A percentile compares a stretch with the other conserved stretches of the same genome.
phyloP scores from a whole-genome alignment of 2,329 filamentous ascomycete species.

The Talaromyces sp. region DNA sequence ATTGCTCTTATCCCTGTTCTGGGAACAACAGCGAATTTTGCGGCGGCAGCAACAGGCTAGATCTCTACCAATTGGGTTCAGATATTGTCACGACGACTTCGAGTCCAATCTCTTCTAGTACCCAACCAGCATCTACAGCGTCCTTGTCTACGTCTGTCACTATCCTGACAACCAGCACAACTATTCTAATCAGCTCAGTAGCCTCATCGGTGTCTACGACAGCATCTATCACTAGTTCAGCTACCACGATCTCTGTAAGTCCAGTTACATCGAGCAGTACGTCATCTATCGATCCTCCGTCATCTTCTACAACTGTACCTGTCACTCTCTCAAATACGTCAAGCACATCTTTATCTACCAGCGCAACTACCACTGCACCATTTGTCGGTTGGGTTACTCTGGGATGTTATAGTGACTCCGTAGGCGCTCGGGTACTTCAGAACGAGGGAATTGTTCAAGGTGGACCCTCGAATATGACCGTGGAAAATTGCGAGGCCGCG shows the following conservation, averaged over 20 bases:
- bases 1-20: slow-evolving; percentile 13
- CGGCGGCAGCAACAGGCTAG: slow-evolving; percentile 14
- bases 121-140: not conserved
- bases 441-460: not conserved
- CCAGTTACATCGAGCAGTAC: not conserved
- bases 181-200: not conserved
- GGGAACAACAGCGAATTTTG: slow-evolving; percentile 15
- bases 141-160: not conserved
- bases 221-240: not conserved
- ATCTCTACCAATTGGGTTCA: slow-evolving; percentile 10
- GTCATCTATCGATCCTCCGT: not conserved
- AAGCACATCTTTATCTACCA: not conserved
- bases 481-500: not conserved
- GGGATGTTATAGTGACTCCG: not conserved
- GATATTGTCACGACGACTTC: not conserved
- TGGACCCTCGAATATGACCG: not conserved
- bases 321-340: not conserved
- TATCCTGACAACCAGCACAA: not conserved
- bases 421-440: not conserved
- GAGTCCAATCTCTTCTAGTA: not conserved
- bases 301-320: not conserved
- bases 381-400: not conserved
- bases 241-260: not conserved
- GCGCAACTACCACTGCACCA: not conserved
- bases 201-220: not conserved